Conservation (phyloP, 2,329 filamentous ascomycete genomes). For the Dothideomycetes sp. region DNA sequence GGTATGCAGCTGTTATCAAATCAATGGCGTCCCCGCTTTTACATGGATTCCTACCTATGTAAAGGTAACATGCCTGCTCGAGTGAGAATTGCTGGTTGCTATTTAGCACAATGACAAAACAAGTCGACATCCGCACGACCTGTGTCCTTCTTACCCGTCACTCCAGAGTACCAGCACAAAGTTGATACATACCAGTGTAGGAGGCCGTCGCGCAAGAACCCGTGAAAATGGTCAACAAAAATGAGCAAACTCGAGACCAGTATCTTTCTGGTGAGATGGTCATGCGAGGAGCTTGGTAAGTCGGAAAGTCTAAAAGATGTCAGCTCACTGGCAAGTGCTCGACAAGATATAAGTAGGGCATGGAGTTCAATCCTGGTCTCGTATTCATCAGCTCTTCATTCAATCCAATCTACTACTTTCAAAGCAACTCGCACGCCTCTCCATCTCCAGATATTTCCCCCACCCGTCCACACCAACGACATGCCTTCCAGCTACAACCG, state of each 20-base stretch:
- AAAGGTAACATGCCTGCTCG: too few relatives aligned
- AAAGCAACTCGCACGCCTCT: neutral
- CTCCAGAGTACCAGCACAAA: neutral
- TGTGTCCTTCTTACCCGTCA: too few relatives aligned
- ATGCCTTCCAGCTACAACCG: too few relatives aligned
- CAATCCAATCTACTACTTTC: neutral
- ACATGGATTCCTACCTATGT: too few relatives aligned
- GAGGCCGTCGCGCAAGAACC: neutral
- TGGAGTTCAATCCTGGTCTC: neutral
- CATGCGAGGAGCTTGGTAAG: slow-evolving; percentile 11
- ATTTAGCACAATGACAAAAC: too few relatives aligned
- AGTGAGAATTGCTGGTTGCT: too few relatives aligned
- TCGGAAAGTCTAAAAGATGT: slow-evolving; percentile 8
- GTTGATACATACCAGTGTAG: neutral
- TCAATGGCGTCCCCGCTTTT: too few relatives aligned
- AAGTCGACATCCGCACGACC: too few relatives aligned
- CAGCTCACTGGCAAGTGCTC: too few relatives aligned
- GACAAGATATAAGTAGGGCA: too few relatives aligned
- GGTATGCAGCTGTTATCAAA: too few relatives aligned
- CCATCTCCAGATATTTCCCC: neutral
- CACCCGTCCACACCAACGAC: slow-evolving; percentile 1
- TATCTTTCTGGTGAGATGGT: slow-evolving; percentile 7
- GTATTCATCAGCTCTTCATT: neutral
- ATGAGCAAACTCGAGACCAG: slow-evolving; percentile 2
- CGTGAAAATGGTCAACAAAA: neutral